Conservation (phyloP, 179 eudicot species). For the Monotropa hypopitys region DNA sequence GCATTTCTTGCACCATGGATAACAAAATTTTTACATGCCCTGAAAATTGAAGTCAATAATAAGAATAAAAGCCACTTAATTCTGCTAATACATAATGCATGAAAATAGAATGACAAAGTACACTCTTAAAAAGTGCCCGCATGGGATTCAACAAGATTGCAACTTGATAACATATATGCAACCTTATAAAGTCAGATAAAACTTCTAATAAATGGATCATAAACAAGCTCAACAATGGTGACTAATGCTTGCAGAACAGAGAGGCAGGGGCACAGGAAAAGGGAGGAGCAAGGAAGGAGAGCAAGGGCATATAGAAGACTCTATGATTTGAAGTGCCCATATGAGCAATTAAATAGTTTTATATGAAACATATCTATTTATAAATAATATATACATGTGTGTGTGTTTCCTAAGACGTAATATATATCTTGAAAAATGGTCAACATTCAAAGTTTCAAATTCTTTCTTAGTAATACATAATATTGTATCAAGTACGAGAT, state of each 20-base stretch:
- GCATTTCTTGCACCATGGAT: slow-evolving; percentile 54
- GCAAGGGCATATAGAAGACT: not conserved
- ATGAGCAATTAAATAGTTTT: not conserved
- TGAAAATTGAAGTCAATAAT: slow-evolving; percentile 21
- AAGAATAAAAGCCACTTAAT: slow-evolving; percentile 1
- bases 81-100: not conserved
- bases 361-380: not conserved
- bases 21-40: slow-evolving; percentile 63
- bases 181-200: not conserved
- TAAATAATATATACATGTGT: not conserved
- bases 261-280: not conserved
- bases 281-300: not conserved
- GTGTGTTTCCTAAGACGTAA: not conserved
- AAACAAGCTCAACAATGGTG: not conserved
- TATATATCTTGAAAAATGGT: not conserved
- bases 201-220: not conserved
- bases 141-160: not conserved
- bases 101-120: not conserved
- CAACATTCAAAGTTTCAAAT: not conserved
- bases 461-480: not conserved
- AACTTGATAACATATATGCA: not conserved
- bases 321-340: not conserved
- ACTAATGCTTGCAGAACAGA: not conserved
- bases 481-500: not conserved
- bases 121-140: not conserved